Percentiles rank a stretch among this genome's conserved stretches.
These are phyloP conservation scores for Pythium brassicae DNA, from an alignment of 352 stramenopile species.

Conservation along the genomic window DNA sequence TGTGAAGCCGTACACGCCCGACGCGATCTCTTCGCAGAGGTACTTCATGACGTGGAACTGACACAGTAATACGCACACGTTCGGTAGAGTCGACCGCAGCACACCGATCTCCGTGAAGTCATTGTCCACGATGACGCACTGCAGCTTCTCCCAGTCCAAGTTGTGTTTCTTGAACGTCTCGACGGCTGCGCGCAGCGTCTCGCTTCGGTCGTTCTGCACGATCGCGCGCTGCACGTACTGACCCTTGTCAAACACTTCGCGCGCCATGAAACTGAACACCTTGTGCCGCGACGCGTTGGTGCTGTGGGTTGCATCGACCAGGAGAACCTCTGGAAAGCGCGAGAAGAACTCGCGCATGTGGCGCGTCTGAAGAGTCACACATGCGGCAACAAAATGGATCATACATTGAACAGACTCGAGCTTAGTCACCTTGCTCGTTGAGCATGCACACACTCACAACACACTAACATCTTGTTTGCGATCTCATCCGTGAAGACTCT, in stretches of 20 bases:
- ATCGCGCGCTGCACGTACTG: slow-evolving; percentile 19
- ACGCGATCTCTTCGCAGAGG: slow-evolving; percentile 12
- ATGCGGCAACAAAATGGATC: background rate
- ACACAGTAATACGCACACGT: slow-evolving; percentile 14
- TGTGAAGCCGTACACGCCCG: slow-evolving; percentile 11
- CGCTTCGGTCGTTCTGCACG: slow-evolving; percentile 13
- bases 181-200: slow-evolving; percentile 12
- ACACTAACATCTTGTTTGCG: background rate
- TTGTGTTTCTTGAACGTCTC: slow-evolving; percentile 22
- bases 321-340: background rate
- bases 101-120: slow-evolving; percentile 21
- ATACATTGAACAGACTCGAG: background rate
- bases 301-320: background rate
- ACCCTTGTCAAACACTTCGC: background rate
- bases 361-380: background rate
- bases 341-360: background rate
- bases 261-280: background rate
- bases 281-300: background rate
- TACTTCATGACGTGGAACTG: slow-evolving; percentile 25
- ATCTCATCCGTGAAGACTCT: background rate
- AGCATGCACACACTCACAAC: too few species aligned
- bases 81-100: slow-evolving; percentile 11
- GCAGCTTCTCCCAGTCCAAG: slow-evolving; percentile 9
- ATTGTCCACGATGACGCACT: slow-evolving; percentile 23
- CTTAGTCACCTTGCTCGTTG: background rate